Conservation (phyloP, 352 stramenopile genomes). For the Phytopythium chamaehyphon region DNA sequence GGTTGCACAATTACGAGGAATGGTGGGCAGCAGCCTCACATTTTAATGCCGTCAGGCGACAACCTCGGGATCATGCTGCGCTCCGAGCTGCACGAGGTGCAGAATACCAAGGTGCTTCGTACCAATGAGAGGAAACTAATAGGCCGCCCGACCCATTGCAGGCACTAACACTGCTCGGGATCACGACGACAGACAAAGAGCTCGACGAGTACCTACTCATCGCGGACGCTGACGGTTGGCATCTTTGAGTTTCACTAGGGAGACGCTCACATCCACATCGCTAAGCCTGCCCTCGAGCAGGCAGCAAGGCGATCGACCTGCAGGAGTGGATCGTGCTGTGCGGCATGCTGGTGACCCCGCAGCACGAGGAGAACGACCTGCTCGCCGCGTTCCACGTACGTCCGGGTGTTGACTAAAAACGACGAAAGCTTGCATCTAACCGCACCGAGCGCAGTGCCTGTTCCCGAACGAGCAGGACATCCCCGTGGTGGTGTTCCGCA, state of each 20-base stretch:
- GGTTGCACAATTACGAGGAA: background rate
- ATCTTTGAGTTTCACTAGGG: background rate
- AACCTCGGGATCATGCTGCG: constrained; percentile 60
- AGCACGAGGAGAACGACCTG: constrained; percentile 45
- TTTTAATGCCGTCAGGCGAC: constrained; percentile 24
- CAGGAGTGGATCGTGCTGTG: constrained; percentile 70
- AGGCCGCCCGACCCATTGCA: background rate
- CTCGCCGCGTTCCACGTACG: constrained; percentile 52
- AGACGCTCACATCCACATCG: background rate
- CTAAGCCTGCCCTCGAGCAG: too few relatives aligned
- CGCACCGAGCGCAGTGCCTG: constrained; percentile 25
- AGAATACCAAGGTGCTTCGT: background rate
- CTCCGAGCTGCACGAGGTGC: constrained; percentile 56
- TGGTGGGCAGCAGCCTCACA: too few relatives aligned
- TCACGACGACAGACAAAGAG: constrained; percentile 58
- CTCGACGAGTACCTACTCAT: constrained; percentile 64
- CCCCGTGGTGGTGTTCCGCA: constrained; percentile 55
- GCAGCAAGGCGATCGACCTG: constrained; percentile 63
- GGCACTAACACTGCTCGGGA: constrained; percentile 50
- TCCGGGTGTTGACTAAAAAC: too few relatives aligned
- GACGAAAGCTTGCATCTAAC: too few relatives aligned
- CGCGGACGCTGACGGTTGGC: constrained; percentile 42
- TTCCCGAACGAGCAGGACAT: constrained; percentile 64
- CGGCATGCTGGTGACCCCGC: constrained; percentile 50
- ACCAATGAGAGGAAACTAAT: background rate